phyloP scores from a whole-genome alignment of 805 yeast genomes.

The Saturnispora diversa region DNA sequence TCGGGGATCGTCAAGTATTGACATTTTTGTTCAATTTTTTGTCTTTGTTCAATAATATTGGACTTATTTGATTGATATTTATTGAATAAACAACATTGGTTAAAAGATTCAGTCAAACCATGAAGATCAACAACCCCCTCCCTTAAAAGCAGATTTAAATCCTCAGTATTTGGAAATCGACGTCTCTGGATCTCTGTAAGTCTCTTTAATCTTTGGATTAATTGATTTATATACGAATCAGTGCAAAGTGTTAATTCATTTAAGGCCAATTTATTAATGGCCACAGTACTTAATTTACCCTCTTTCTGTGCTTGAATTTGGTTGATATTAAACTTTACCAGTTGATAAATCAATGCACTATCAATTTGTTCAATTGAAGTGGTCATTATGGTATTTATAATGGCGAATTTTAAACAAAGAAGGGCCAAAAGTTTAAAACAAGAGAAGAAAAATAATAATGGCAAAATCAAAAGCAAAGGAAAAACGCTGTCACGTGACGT shows the following conservation, averaged over 20 bases:
- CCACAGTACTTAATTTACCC: not conserved
- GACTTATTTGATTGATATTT: not conserved
- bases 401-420: not conserved
- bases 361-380: not conserved
- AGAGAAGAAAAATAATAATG: not conserved
- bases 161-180: constrained; percentile 43
- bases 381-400: not conserved
- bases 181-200: constrained; percentile 56
- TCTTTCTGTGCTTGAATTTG: not conserved
- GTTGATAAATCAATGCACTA: not conserved
- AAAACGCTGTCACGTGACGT: not conserved
- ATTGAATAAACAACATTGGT: constrained; percentile 27
- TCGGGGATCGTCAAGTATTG: too few species aligned
- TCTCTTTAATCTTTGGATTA: constrained; percentile 38
- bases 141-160: constrained; percentile 38
- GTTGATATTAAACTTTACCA: not conserved
- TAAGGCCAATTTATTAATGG: constrained; percentile 27
- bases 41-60: constrained; percentile 9
- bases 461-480: not conserved
- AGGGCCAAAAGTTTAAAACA: not conserved
- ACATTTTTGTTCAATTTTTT: constrained; percentile 4
- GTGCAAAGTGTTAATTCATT: constrained; percentile 32
- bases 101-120: constrained; percentile 30
- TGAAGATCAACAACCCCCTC: constrained; percentile 35
- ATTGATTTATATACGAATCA: constrained; percentile 29